Base-by-base conservation (phyloP, 78 protist genomes). In the Dictyostelium intermedium region DNA sequence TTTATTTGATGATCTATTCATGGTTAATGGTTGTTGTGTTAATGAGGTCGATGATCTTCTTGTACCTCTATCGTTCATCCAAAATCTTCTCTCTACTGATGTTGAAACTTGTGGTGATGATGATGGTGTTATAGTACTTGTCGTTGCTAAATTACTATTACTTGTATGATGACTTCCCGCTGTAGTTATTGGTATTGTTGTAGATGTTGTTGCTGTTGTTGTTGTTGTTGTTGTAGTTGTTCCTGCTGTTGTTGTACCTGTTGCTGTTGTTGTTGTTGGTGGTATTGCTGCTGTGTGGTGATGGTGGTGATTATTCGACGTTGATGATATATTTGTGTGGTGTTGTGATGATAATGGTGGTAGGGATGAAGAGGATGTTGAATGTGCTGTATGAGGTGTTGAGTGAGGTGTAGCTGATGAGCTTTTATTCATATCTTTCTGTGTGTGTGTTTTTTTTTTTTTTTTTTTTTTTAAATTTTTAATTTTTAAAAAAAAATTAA, bases 11-110 rank as follows among this genome's bases (percentile, higher is more conserved):
- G 61, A 8, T 78, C 37, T 80, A n/a, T 37, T 80, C 82, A 80
- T 89, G 45, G 56, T 63, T 85, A 81, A 39, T 61, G 93, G 85
- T 78, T 78, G 50, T 5, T 84, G 70, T 63, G 93, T 70, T 56
- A 89, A 77, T 27, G 78, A 69, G 9, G 93, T 89, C 3, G 87
- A 80, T 5, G 87, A 80, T 50, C 93, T 72, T 89, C 86, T 89
- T 25, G 93, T 5, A 10, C 69, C 32, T 20, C 72, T 25, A 5
- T 89, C 93, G 61, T 32, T 74, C 41, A 41, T 47, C 93, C 93
- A 89, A 45, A 79, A 78, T 63, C 72, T 89, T 34, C 72, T 73
- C 25, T 61, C 74, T 14, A 77, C 72, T 61, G 93, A 80, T 89
- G 93, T 7, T n/a, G 70, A 25, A 9, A 30, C 43, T 47, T 70